Evolutionary conservation across 371 early-diverging fungal species (phyloP).

Genomic region (Zychaea mexicana): DNA sequence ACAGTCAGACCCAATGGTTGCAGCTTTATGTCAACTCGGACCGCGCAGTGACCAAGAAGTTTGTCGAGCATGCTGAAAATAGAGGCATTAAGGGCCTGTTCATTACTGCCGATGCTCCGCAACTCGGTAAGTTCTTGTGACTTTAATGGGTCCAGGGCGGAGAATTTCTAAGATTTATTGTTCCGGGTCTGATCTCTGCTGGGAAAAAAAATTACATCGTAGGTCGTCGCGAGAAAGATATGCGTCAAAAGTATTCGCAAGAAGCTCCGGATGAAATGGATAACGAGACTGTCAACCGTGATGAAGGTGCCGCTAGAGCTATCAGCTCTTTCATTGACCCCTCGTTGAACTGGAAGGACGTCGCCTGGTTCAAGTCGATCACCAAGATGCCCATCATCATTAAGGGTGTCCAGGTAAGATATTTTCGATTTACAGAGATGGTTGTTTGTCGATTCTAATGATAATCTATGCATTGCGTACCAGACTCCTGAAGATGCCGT

Average conservation of each 20-base stretch:
- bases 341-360: conserved; percentile 83
- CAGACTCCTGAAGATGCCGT: conserved; percentile 88
- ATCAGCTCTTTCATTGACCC: conserved; percentile 81
- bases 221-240: conserved; percentile 90
- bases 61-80: conserved; percentile 81
- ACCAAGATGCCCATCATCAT: conserved; percentile 87
- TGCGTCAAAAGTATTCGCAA: conserved; percentile 69
- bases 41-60: conserved; percentile 66
- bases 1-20: conserved; percentile 68
- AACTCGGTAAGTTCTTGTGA: conserved; percentile 54
- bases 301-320: conserved; percentile 75
- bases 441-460: too few species aligned
- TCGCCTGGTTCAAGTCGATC: conserved; percentile 83
- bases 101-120: conserved; percentile 93
- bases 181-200: neutral
- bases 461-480: neutral
- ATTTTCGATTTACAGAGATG: too few species aligned
- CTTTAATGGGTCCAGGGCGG: too few species aligned
- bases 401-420: conserved; percentile 74
- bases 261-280: conserved; percentile 40
- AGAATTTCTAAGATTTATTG: neutral
- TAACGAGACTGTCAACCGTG: conserved; percentile 28
- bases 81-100: conserved; percentile 84
- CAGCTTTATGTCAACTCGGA: conserved; percentile 93
- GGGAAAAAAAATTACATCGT: neutral